Percentiles rank a stretch among this genome's conserved stretches.
phyloP scores from a whole-genome alignment of 1,284 basidiomycete species.

The Testicularia cyperi region DNA sequence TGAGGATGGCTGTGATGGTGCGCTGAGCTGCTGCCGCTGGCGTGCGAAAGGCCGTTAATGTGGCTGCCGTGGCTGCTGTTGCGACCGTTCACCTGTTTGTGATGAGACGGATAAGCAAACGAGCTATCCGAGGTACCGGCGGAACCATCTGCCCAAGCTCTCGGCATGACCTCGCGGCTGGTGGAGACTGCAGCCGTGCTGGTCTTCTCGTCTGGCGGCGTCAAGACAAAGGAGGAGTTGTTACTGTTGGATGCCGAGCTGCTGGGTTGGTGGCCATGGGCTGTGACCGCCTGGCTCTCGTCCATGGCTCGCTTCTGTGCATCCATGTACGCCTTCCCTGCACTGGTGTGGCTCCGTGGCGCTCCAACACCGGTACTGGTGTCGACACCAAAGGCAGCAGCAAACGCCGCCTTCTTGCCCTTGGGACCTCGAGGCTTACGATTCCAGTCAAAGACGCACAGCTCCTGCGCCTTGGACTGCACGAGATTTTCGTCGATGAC shows the following conservation, averaged over 20 bases:
- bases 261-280: too few relatives aligned
- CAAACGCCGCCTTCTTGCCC: conserved; percentile 37
- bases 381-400: conserved; percentile 24
- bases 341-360: conserved; percentile 28
- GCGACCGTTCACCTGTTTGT: background rate
- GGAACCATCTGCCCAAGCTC: too few relatives aligned
- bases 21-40: too few relatives aligned
- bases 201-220: too few relatives aligned
- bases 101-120: too few relatives aligned
- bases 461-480: conserved; percentile 23
- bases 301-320: conserved; percentile 25
- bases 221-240: too few relatives aligned
- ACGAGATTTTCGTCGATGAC: conserved; percentile 20
- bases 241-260: too few relatives aligned
- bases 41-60: background rate
- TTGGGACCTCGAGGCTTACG: conserved; percentile 49
- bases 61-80: background rate
- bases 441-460: conserved; percentile 49
- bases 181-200: too few relatives aligned
- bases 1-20: too few relatives aligned
- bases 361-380: conserved; percentile 15
- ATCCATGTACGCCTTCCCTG: conserved; percentile 37
- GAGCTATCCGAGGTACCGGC: too few relatives aligned
- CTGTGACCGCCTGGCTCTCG: conserved; percentile 2
- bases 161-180: too few relatives aligned